Evolutionary conservation across 176 grass and related monocot species (phyloP).

Genomic region (Carex myosuroides): DNA sequence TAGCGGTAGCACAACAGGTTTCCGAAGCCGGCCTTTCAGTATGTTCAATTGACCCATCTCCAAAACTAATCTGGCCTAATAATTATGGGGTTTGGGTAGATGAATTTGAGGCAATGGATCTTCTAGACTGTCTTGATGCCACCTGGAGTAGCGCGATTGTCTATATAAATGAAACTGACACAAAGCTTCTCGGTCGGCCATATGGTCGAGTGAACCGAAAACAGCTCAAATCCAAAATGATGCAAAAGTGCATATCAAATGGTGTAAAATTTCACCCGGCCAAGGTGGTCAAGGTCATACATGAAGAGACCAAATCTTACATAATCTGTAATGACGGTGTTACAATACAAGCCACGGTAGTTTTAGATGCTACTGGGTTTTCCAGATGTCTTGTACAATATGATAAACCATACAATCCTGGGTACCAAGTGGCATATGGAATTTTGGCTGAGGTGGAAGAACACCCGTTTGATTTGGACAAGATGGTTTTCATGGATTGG

Average conservation of each 20-base stretch:
- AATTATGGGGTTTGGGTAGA: constrained; percentile 98
- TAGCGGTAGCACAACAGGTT: constrained; percentile 88
- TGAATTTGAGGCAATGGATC: constrained; percentile 90
- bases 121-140: constrained; percentile 72
- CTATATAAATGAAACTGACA: constrained; percentile 31
- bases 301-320: constrained; percentile 55
- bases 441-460: constrained; percentile 86
- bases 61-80: constrained; percentile 74
- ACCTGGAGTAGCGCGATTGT: constrained; percentile 71
- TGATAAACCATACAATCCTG: constrained; percentile 87
- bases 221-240: constrained; percentile 88
- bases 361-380: constrained; percentile 92
- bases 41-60: constrained; percentile 76
- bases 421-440: constrained; percentile 91
- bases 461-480: constrained; percentile 93
- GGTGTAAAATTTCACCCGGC: constrained; percentile 75
- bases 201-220: constrained; percentile 74
- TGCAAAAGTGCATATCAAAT: constrained; percentile 62
- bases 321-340: constrained; percentile 81
- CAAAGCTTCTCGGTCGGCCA: constrained; percentile 56
- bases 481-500: constrained; percentile 99
- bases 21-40: constrained; percentile 76
- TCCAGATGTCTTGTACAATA: constrained; percentile 82
- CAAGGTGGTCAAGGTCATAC: constrained; percentile 63
- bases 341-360: constrained; percentile 52